Base-by-base conservation (phyloP, 768 basidiomycete species). In the Rhodotorula sphaerocarpa region DNA sequence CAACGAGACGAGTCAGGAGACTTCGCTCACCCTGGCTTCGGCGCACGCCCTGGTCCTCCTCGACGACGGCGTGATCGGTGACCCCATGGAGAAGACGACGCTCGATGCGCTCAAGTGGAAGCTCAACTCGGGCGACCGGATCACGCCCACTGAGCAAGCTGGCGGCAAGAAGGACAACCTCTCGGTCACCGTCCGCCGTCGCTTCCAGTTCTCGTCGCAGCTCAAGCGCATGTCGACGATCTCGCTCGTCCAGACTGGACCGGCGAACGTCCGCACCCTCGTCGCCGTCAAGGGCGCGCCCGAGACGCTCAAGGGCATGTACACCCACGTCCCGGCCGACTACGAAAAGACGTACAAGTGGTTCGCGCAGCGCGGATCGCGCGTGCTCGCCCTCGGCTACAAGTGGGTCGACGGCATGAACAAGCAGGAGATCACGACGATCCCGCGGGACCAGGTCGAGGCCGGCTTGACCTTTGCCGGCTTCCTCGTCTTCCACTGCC, bases 71-170 rank as follows among this genome's bases (percentile, higher is more conserved):
- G 78, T 92, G 42, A 92, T 97, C 46, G 95, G 95, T 6, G 95
- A 99, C 74, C 95, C 95, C 0, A 99, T 99, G 95, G 95, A 99
- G 76, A 91, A 92, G 78, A 92, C 88, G 1, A 93, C 95, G 0
- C 79, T 97, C 11, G 87, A 88, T 64, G 86, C 90, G 4, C 80
- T 99, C 33, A 85, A 88, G 51, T 97, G 95, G 93, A 84, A 83
- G 61, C 75, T 97, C 18, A 69, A 73, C 16, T 76, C 77, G 54
- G 87, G 87, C 36, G 88, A 93, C 70, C 74, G 79, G n/a, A 78
- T 93, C 64, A 76, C 82, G 3, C 85, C 90, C 10, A 76, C 79
- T 39, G 73, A 78, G 3, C 70, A 74, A 51, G 76, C 77, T 16
- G 80, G 83, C 0, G 31, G 34, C 27, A 50, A 41, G 34, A 73